Evolutionary conservation across 768 basidiomycete species (phyloP), one percentile per base, ranked within the genome.

Genomic region (Cystobasidium onofrii): DNA sequence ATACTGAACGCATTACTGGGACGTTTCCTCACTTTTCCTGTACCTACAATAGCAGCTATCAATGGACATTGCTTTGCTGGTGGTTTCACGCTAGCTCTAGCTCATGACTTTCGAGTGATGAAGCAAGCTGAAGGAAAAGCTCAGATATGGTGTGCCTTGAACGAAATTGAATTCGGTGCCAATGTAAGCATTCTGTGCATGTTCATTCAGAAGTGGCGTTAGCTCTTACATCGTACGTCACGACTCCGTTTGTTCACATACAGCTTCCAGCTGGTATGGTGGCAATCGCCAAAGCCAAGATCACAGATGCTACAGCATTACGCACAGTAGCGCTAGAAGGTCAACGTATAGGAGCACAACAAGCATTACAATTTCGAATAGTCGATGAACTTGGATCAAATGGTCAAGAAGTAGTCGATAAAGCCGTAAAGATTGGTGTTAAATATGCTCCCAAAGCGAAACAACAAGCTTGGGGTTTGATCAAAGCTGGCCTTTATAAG

Each of bases 91-190:
- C 82, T 94, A 17, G 85, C 91, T 1, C 81, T 96, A 62, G 85
- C 85, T 1, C 94, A 91, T 80, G 92, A 96, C 81, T 93, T 90
- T 82, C 86, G 92, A 46, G 85, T 95, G 70, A 92, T 94, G 88
- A 90, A 87, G 17, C 88, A 90, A 76, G 92, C 89, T 18, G 87
- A 88, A 78, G 88, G 89, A 0, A 75, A 75, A 52, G 69, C 57
- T 20, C 44, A 62, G 31, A 62, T 27, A 10, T 43, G n/a, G 27
- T 64, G 27, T 25, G 29, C 44, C 52, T 39, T 74, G 20, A 74
- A 74, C 23, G 73, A 74, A 46, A 43, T 74, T 29, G 67, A 67
- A 10, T 64, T 73, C 20, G 54, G 54, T 4, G 55, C 36, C 15
- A 55, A 39, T 55, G 36, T 46, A 31, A 34, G 41, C 64, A 17